Evolutionary conservation across 2,329 filamentous ascomycete species (phyloP).

Genomic region (Aureobasidium uvarum): DNA sequence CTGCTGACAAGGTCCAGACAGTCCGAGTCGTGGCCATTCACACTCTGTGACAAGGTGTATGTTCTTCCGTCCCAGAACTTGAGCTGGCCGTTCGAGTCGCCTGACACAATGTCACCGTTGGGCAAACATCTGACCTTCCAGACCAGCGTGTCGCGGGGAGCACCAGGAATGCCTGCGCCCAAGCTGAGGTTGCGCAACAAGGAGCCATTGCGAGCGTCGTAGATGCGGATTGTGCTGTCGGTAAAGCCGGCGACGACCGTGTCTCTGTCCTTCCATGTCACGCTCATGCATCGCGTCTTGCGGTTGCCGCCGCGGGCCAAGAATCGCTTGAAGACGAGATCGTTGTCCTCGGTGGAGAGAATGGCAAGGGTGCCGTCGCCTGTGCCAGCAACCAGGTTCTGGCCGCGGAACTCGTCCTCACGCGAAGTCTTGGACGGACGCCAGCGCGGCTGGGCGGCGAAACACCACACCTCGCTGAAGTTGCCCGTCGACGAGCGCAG

Average conservation of each 20-base stretch:
- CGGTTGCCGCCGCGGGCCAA: conserved; percentile 75
- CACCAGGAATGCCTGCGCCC: conserved; percentile 72
- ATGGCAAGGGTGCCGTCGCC: conserved; percentile 87
- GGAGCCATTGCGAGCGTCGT: conserved; percentile 76
- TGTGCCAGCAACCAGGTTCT: conserved; percentile 80
- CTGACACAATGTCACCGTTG: conserved; percentile 87
- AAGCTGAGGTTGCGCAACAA: conserved; percentile 80
- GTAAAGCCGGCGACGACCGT: conserved; percentile 86
- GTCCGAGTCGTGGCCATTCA: conserved; percentile 86
- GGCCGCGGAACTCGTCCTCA: conserved; percentile 36
- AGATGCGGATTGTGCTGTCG: conserved; percentile 92
- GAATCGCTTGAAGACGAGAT: conserved; percentile 75
- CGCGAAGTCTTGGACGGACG: conserved; percentile 35
- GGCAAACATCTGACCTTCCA: conserved; percentile 90
- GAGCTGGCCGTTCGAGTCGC: conserved; percentile 90
- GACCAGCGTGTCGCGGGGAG: conserved; percentile 80
- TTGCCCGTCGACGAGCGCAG: conserved; percentile 84
- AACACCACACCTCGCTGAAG: conserved; percentile 95
- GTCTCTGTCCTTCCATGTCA: conserved; percentile 82
- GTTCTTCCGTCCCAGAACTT: conserved; percentile 93
- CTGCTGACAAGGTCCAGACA: conserved; percentile 83
- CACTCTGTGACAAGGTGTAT: conserved; percentile 80
- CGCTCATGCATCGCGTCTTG: conserved; percentile 84
- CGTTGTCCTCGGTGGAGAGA: conserved; percentile 80
- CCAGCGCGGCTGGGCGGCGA: conserved; percentile 75